Evolutionary conservation across 148 eudicot genomes (phyloP).

Genomic region (Polygonum aviculare): DNA sequence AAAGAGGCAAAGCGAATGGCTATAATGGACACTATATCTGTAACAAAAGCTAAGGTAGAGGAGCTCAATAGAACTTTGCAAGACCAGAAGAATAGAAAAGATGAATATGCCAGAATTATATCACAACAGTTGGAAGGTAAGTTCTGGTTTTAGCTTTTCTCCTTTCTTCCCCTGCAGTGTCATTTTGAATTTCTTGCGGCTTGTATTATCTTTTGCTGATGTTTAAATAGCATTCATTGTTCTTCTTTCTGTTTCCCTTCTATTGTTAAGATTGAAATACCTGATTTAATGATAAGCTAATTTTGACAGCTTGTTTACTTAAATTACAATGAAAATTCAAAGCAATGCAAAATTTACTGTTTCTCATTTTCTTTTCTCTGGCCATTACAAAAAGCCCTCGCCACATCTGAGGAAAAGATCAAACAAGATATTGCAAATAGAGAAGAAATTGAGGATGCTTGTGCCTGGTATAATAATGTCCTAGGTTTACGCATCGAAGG

Average conservation of each 20-base stretch:
- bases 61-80: constrained; percentile 59
- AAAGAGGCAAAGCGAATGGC: constrained; percentile 78
- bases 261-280: neutral
- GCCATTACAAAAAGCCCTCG: constrained; percentile 38
- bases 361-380: neutral
- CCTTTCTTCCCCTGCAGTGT: neutral
- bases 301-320: neutral
- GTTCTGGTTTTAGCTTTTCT: neutral
- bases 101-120: constrained; percentile 57
- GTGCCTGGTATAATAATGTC: constrained; percentile 74
- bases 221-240: neutral
- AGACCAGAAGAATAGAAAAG: constrained; percentile 55
- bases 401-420: constrained; percentile 45
- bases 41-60: constrained; percentile 46
- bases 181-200: neutral
- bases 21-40: constrained; percentile 44
- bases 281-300: neutral
- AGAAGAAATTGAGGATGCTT: constrained; percentile 65
- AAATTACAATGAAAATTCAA: neutral
- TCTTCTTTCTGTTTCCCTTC: neutral
- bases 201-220: neutral
- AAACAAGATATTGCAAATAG: constrained; percentile 27
- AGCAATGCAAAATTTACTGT: neutral
- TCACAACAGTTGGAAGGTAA: constrained; percentile 64
- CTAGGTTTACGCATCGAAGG: constrained; percentile 86